A percentile compares a stretch with the other conserved stretches of the same genome.
phyloP scores from a whole-genome alignment of 2,329 filamentous ascomycete genomes.

The Fusarium nematophilum region DNA sequence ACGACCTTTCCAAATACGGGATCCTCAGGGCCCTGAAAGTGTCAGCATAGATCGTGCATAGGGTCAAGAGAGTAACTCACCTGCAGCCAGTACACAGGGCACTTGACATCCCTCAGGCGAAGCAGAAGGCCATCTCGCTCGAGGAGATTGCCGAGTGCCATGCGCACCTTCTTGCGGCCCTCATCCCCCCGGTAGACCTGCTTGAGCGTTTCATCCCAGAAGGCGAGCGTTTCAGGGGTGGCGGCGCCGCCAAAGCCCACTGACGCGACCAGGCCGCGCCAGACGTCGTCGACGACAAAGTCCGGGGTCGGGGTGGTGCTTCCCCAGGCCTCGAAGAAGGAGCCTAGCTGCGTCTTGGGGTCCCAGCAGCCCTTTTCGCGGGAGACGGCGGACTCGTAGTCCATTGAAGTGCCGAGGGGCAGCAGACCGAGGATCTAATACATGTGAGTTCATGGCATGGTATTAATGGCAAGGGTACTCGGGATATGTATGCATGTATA shows the following conservation, averaged over 20 bases:
- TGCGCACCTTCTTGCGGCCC: conserved; percentile 60
- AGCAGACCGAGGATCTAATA: conserved; percentile 60
- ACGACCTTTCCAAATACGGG: conserved; percentile 54
- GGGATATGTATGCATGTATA: too few relatives aligned
- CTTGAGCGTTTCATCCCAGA: conserved; percentile 60
- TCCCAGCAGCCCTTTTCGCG: conserved; percentile 63
- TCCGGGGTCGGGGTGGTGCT: conserved; percentile 54
- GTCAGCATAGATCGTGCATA: conserved; percentile 8
- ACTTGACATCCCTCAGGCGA: conserved; percentile 59
- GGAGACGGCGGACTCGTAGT: conserved; percentile 61
- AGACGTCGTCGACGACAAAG: conserved; percentile 60
- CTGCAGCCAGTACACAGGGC: conserved; percentile 65
- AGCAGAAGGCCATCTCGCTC: conserved; percentile 60
- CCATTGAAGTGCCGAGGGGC: conserved; percentile 63
- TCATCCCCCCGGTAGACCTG: conserved; percentile 61
- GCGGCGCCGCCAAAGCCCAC: conserved; percentile 59
- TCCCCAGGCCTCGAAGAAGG: conserved; percentile 58
- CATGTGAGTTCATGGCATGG: conserved; percentile 4
- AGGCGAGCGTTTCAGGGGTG: conserved; percentile 50
- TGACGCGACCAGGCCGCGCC: conserved; percentile 57
- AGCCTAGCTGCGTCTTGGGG: conserved; percentile 53
- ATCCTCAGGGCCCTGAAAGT: conserved; percentile 58
- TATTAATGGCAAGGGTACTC: not conserved
- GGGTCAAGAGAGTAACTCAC: conserved; percentile 45
- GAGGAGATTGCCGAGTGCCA: conserved; percentile 57